Conservation (phyloP, 805 yeast species). For the Kuraishia capsulata region DNA sequence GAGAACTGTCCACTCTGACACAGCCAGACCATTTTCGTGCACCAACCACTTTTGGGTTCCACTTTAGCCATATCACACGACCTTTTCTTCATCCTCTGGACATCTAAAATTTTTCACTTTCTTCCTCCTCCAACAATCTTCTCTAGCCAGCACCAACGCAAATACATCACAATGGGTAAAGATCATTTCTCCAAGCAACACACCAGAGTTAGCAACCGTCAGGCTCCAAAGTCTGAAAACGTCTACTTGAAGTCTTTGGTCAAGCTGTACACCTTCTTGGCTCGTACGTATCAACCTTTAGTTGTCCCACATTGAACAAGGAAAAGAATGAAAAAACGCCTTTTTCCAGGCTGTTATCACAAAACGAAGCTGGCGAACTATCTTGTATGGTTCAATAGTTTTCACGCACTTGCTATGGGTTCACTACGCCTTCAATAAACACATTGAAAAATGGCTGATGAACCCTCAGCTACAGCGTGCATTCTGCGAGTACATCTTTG, state of each 20-base stretch:
- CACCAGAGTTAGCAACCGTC: conserved; percentile 91
- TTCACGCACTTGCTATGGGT: too few relatives aligned
- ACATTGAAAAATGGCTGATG: conserved; percentile 1
- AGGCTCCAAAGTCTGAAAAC: conserved; percentile 99
- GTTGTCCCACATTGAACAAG: conserved; percentile 2
- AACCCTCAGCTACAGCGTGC: too few relatives aligned
- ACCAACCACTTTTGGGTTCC: too few relatives aligned
- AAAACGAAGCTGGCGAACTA: too few relatives aligned
- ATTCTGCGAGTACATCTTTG: conserved; percentile 29
- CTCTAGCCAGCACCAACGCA: background rate
- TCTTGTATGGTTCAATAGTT: too few relatives aligned
- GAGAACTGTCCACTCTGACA: too few relatives aligned
- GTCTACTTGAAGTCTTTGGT: conserved; percentile 97
- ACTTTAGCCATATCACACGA: too few relatives aligned
- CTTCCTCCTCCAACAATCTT: conserved; percentile 3
- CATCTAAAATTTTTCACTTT: conserved; percentile 1
- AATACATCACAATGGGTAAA: conserved; percentile 70
- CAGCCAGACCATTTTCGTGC: too few relatives aligned
- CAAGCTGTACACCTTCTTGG: conserved; percentile 97
- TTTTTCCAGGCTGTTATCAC: too few relatives aligned
- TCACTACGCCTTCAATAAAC: conserved; percentile 3
- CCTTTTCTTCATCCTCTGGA: too few relatives aligned
- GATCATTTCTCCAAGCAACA: conserved; percentile 97
- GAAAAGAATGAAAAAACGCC: too few relatives aligned
- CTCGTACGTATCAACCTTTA: conserved; percentile 67